Conservation (phyloP, 139 green algal genomes). For the Chlorokybus atmophyticus region DNA sequence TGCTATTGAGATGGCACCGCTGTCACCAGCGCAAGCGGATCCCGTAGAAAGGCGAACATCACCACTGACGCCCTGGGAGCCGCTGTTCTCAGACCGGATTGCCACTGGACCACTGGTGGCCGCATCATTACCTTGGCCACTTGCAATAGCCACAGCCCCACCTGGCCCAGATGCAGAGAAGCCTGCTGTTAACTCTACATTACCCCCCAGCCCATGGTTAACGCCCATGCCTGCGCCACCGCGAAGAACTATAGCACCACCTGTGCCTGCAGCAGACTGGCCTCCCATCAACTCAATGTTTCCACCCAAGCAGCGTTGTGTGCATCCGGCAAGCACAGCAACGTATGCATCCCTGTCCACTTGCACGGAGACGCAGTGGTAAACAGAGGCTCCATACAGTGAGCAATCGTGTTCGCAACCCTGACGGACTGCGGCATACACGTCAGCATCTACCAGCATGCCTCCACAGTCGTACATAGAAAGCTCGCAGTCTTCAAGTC, state of each 20-base stretch:
- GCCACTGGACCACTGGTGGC: constrained; percentile 4
- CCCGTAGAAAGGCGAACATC: constrained; percentile 1
- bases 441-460: not conserved
- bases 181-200: not conserved
- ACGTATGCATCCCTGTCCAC: not conserved
- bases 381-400: not conserved
- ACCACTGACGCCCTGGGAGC: constrained; percentile 6
- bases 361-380: not conserved
- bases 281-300: not conserved
- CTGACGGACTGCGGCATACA: not conserved
- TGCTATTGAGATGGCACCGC: not conserved
- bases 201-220: not conserved
- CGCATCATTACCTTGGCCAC: constrained; percentile 5
- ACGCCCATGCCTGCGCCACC: not conserved
- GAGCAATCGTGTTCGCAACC: not conserved
- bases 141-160: constrained; percentile 7
- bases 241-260: not conserved
- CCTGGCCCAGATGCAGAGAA: not conserved
- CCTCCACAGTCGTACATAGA: not conserved
- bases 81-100: constrained; percentile 1
- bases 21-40: constrained; percentile 1
- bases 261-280: not conserved
- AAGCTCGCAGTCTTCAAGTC: not conserved
- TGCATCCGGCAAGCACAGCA: not conserved
- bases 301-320: not conserved